phyloP scores from a whole-genome alignment of 106 monocot species.

The Dendrobium chrysotoxum region DNA sequence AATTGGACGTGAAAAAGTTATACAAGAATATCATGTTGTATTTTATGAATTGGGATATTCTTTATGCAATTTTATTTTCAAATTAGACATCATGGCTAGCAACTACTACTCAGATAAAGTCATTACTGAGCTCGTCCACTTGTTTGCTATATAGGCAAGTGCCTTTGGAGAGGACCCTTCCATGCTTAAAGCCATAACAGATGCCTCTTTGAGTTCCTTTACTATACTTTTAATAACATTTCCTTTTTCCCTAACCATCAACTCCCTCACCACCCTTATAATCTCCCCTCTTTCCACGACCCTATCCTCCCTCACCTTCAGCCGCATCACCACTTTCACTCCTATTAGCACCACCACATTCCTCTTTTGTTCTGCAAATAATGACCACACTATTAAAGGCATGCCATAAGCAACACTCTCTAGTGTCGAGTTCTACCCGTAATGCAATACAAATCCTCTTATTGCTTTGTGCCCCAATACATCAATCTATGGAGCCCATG shows the following conservation, averaged over 20 bases:
- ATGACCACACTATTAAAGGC: constrained; percentile 57
- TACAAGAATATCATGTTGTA: too few relatives aligned
- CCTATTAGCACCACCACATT: constrained; percentile 47
- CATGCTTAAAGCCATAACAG: not conserved
- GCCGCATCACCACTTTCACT: constrained; percentile 21
- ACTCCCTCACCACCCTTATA: constrained; percentile 10
- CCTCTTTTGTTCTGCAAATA: constrained; percentile 55
- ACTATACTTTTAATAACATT: not conserved
- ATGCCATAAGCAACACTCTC: constrained; percentile 41
- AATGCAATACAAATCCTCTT: constrained; percentile 59
- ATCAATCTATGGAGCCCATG: constrained; percentile 50
- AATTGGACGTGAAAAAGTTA: too few relatives aligned
- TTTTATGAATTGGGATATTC: too few relatives aligned
- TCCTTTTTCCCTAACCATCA: constrained; percentile 30
- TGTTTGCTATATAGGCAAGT: not conserved
- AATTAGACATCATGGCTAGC: too few relatives aligned
- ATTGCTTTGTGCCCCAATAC: constrained; percentile 31
- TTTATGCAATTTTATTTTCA: too few relatives aligned
- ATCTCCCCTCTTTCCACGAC: constrained; percentile 10
- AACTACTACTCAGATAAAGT: not conserved
- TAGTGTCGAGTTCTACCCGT: constrained; percentile 76
- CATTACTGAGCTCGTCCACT: constrained; percentile 14
- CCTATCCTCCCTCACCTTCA: constrained; percentile 2
- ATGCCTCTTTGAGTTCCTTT: constrained; percentile 8
- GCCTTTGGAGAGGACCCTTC: not conserved